A percentile compares a stretch with the other conserved stretches of the same genome.
Evolutionary conservation across 2,329 filamentous ascomycete species (phyloP).

Genomic region (Talaromyces sp.): DNA sequence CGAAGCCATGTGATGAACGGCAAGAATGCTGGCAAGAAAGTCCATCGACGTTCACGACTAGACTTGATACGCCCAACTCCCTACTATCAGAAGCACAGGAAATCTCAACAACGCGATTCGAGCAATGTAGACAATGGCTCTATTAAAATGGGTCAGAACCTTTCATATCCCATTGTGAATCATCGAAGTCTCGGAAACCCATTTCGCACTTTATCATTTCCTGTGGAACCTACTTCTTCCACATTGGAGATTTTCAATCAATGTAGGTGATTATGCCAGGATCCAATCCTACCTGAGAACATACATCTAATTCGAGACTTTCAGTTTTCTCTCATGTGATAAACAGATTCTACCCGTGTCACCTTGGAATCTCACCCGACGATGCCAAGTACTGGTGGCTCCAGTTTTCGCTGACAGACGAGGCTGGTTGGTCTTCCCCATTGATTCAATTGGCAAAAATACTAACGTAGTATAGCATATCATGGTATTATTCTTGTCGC

Average conservation of each 20-base stretch:
- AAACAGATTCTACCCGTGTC: constrained; percentile 8
- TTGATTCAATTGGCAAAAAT: no score
- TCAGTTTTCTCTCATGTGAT: constrained; percentile 8
- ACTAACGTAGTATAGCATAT: not conserved
- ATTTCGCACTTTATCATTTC: constrained; percentile 7
- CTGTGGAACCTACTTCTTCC: not conserved
- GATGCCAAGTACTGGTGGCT: constrained; percentile 11
- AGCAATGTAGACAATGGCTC: not conserved
- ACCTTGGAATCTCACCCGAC: constrained; percentile 5
- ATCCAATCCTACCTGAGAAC: not conserved
- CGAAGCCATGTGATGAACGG: constrained; percentile 13
- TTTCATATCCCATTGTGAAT: not conserved
- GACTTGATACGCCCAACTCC: not conserved
- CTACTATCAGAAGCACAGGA: not conserved
- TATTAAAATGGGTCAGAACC: not conserved
- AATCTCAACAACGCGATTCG: not conserved
- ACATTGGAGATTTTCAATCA: constrained; percentile 6
- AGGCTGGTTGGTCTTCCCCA: not conserved
- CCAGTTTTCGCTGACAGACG: constrained; percentile 5
- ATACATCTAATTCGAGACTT: not conserved
- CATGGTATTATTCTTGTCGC: constrained; percentile 5
- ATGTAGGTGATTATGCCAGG: not conserved
- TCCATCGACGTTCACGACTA: constrained; percentile 8
- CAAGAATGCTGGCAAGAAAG: constrained; percentile 11
- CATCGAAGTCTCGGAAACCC: constrained; percentile 1